Conservation (phyloP, 345 rosid species). For the Melaleuca quinquenervia region DNA sequence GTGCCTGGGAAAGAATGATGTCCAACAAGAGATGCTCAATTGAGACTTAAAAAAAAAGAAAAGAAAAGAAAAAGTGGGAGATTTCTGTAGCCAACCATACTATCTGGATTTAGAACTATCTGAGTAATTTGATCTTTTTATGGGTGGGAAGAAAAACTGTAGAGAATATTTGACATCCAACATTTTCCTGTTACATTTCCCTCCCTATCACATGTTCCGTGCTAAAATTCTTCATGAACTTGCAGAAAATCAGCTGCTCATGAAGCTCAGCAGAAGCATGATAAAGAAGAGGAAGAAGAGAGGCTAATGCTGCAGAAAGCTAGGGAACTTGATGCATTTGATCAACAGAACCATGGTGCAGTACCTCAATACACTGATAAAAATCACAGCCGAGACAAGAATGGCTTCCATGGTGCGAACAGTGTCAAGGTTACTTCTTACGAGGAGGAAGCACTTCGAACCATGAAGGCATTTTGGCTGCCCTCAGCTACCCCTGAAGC, state of each 20-base stretch:
- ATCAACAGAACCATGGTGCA: conserved; percentile 95
- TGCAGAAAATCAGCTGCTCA: conserved; percentile 71
- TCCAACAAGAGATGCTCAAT: neutral
- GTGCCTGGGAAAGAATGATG: neutral
- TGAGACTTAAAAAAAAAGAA: neutral
- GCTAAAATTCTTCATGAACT: neutral
- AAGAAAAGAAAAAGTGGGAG: neutral
- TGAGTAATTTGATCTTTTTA: neutral
- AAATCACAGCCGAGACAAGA: conserved; percentile 61
- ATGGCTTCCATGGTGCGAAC: conserved; percentile 90
- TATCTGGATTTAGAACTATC: neutral
- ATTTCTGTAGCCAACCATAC: neutral
- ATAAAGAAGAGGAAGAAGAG: conserved; percentile 82
- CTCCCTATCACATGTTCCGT: neutral
- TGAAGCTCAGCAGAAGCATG: conserved; percentile 60
- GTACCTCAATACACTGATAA: conserved; percentile 73
- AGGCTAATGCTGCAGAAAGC: conserved; percentile 57
- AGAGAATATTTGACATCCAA: neutral
- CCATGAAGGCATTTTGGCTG: conserved; percentile 98
- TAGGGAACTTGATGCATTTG: conserved; percentile 81
- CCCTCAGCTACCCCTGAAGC: conserved; percentile 99
- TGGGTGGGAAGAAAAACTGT: neutral
- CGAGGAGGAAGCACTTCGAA: conserved; percentile 92
- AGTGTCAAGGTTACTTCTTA: conserved; percentile 85
- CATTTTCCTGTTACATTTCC: neutral